Evolutionary conservation across 345 rosid genomes (phyloP).

Genomic region (Capsella bursapastoris): DNA sequence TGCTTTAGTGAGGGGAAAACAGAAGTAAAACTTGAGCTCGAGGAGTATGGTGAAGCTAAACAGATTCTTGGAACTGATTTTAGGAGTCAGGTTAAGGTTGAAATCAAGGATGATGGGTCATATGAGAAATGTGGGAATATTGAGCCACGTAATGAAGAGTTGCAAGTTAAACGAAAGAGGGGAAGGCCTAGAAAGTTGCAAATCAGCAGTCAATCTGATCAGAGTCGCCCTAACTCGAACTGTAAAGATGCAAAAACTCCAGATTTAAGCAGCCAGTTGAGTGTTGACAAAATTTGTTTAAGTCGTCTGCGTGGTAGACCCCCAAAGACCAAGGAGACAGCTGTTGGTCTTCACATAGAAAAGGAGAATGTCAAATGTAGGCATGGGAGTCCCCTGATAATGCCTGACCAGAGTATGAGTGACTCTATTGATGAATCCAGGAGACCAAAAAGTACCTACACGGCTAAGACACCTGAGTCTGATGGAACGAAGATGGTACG

Average conservation of each 20-base stretch:
- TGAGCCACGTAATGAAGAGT: conserved; percentile 12
- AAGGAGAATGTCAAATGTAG: conserved; percentile 35
- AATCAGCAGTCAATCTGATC: conserved; percentile 29
- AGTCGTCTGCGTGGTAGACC: conserved; percentile 45
- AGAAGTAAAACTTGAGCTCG: conserved; percentile 19
- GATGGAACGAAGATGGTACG: conserved; percentile 32
- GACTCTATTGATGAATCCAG: conserved; percentile 41
- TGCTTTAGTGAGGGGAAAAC: conserved; percentile 1
- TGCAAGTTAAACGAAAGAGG: conserved; percentile 39
- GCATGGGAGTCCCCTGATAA: conserved; percentile 41
- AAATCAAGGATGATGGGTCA: conserved; percentile 15
- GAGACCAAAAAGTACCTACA: conserved; percentile 35
- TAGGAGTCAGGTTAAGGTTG: conserved; percentile 15
- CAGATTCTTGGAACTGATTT: conserved; percentile 5
- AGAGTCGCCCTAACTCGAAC: conserved; percentile 3
- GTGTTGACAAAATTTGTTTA: conserved; percentile 12
- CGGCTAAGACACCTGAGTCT: conserved; percentile 27
- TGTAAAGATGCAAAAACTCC: conserved; percentile 16
- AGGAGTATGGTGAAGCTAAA: conserved; percentile 3
- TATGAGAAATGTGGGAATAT: conserved; percentile 18
- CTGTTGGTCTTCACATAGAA: conserved; percentile 33
- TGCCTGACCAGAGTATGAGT: conserved; percentile 23
- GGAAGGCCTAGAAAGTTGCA: conserved; percentile 49
- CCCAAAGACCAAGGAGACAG: conserved; percentile 40
- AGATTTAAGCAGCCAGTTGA: conserved; percentile 12